A percentile compares a stretch with the other conserved stretches of the same genome.
Evolutionary conservation across 768 basidiomycete genomes (phyloP).

Genomic region (Pisolithus microcarpus): DNA sequence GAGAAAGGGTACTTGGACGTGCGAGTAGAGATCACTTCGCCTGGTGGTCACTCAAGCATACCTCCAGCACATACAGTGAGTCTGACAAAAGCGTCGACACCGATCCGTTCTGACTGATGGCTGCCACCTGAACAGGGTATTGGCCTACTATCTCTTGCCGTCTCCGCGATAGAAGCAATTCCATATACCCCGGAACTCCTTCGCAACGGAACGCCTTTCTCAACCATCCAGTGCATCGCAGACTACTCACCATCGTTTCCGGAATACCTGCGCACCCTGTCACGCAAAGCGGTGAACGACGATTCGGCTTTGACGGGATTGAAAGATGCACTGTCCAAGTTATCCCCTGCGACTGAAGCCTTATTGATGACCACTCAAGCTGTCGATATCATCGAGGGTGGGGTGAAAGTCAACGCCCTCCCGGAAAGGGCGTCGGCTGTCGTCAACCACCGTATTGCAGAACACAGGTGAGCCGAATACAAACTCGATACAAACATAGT

Average conservation of each 20-base stretch:
- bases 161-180: conserved; percentile 59
- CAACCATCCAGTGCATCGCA: conserved; percentile 51
- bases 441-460: conserved; percentile 65
- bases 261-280: conserved; percentile 34
- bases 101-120: not conserved
- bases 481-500: too few relatives aligned
- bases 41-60: conserved; percentile 79
- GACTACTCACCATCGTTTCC: conserved; percentile 51
- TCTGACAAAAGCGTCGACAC: conserved; percentile 3
- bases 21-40: conserved; percentile 48
- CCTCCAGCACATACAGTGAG: conserved; percentile 71
- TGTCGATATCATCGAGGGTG: conserved; percentile 55
- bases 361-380: conserved; percentile 66
- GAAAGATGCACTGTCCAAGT: conserved; percentile 24
- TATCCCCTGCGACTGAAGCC: conserved; percentile 32
- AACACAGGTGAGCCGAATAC: conserved; percentile 38
- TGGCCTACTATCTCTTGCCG: conserved; percentile 61
- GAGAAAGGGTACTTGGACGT: conserved; percentile 67
- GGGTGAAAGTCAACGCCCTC: conserved; percentile 69
- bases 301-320: conserved; percentile 44
- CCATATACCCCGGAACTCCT: conserved; percentile 46
- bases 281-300: conserved; percentile 39
- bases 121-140: conserved; percentile 44
- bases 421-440: conserved; percentile 61
- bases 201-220: conserved; percentile 10